Percentiles rank a stretch among this genome's conserved stretches.
phyloP scores from a whole-genome alignment of 345 rosid species.

The Hibiscus syriacus region DNA sequence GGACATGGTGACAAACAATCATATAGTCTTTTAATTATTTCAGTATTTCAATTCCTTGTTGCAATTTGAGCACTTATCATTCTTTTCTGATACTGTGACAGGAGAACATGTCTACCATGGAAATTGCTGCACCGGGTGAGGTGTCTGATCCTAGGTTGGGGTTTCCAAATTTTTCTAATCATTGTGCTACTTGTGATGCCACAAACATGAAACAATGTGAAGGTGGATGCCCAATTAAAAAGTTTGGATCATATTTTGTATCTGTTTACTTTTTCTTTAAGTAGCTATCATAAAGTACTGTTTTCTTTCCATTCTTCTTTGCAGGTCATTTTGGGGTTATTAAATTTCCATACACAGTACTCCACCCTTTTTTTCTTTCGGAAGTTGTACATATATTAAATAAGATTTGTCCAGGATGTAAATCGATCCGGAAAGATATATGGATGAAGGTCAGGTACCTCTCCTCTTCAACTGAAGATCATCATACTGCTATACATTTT shows the following conservation, averaged over 20 bases:
- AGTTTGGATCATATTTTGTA: neutral
- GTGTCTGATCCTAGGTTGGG: slow-evolving; percentile 73
- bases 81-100: slow-evolving; percentile 23
- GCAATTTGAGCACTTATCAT: neutral
- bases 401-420: slow-evolving; percentile 81
- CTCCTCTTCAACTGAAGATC: slow-evolving; percentile 7
- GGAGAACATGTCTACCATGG: slow-evolving; percentile 46
- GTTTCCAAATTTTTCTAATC: slow-evolving; percentile 54
- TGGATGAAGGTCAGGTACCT: slow-evolving; percentile 46
- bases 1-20: neutral
- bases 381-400: slow-evolving; percentile 63
- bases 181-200: slow-evolving; percentile 68
- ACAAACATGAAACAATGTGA: slow-evolving; percentile 53
- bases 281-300: neutral
- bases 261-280: neutral
- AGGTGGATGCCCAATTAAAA: slow-evolving; percentile 37
- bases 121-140: slow-evolving; percentile 37
- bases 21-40: neutral
- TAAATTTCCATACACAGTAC: slow-evolving; percentile 39
- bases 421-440: slow-evolving; percentile 50
- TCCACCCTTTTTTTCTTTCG: slow-evolving; percentile 65
- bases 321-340: slow-evolving; percentile 82
- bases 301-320: slow-evolving; percentile 6
- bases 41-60: neutral
- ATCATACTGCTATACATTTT: neutral